Evolutionary conservation across 164 flowering plant species (phyloP), one percentile per base, ranked within the genome.

Genomic region (Litsea cubeba): DNA sequence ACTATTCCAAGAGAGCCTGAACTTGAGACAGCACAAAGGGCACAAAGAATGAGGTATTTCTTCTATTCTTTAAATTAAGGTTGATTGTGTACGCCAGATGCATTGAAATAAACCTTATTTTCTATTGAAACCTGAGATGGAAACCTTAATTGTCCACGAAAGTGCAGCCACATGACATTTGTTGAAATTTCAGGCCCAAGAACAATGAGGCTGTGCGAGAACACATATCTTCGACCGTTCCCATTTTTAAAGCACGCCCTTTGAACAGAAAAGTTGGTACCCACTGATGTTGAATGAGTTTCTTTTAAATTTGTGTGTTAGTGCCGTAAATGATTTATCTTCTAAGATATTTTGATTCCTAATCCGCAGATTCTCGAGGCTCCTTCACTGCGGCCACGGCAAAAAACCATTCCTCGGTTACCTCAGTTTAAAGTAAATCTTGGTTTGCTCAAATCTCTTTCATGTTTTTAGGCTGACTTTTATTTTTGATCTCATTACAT

Each of bases 1-100:
- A 93, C 99, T 17, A 80, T 95, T 72, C 97, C 99, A 22, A 85
- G 89, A 78, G 95, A 90, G 78, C 99, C 98, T 79, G 90, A 85
- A 67, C 91, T 95, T 77, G 87, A 81, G 84, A 91, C 99, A 65
- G 89, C 97, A 20, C 83, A 81, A 18, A 86, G 99, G 83, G 91
- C 95, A 25, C 89, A 85, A 63, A 85, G 89, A 74, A 81, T 76
- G 70, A 89, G 93, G 98, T 90, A 77, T 54, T n/a, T 17, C 23
- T 69, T 7, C 22, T n/a, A 8, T 65, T 50, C 11, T 10, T 23
- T 25, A 18, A 50, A 58, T 20, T 72, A 40, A 26, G 70, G 57
- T 24, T 69, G 15, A 12, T 30, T 62, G 50, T 50, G 64, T 72
- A 35, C 66, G 1, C 76, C 22, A 62, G 58, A 64, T 68, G 40